phyloP scores from a whole-genome alignment of 2,329 filamentous ascomycete genomes.

The Colletotrichum sp. region DNA sequence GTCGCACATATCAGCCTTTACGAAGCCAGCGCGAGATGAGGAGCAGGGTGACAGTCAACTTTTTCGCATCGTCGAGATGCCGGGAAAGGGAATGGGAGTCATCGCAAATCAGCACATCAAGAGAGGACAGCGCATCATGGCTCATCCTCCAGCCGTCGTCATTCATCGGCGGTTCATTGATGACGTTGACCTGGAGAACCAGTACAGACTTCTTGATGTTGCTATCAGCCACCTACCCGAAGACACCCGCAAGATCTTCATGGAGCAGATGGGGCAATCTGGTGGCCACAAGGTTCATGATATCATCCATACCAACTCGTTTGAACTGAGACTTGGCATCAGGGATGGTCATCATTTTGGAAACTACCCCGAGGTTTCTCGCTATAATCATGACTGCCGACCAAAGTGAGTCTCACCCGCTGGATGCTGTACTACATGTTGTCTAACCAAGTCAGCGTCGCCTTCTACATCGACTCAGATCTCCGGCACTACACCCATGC shows the following conservation, averaged over 20 bases:
- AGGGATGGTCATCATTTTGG: conserved; percentile 28
- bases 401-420: conserved; percentile 32
- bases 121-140: conserved; percentile 35
- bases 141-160: conserved; percentile 31
- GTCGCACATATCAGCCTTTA: not conserved
- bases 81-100: conserved; percentile 34
- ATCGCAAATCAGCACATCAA: conserved; percentile 32
- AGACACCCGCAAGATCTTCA: conserved; percentile 22
- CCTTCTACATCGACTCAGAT: conserved; percentile 31
- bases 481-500: conserved; percentile 39
- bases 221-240: conserved; percentile 29
- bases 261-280: conserved; percentile 29
- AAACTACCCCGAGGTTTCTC: conserved; percentile 21
- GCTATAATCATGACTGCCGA: conserved; percentile 38
- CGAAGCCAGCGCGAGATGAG: not conserved
- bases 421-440: not conserved
- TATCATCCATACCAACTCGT: conserved; percentile 38
- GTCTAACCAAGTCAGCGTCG: conserved; percentile 33
- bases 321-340: conserved; percentile 26
- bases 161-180: conserved; percentile 27
- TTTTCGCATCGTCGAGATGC: conserved; percentile 21
- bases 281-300: conserved; percentile 25
- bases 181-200: conserved; percentile 23
- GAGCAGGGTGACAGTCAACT: not conserved
- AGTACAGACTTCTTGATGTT: conserved; percentile 29